Evolutionary conservation across 2,329 filamentous ascomycete genomes (phyloP).

Genomic region (Microdochium trichocladiopsis): DNA sequence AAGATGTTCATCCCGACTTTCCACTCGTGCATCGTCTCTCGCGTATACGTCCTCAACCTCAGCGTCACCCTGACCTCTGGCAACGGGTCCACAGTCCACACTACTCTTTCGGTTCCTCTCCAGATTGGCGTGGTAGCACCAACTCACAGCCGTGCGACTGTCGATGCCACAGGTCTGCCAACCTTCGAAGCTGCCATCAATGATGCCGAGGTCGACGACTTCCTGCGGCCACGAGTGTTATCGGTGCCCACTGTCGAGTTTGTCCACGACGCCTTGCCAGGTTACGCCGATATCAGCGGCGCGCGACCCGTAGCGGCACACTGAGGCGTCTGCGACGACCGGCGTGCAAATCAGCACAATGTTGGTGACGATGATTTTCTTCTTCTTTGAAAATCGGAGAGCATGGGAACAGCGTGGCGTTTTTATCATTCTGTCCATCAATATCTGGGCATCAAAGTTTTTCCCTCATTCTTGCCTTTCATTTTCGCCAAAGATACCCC

Average conservation of each 20-base stretch:
- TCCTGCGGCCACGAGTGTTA: slow-evolving; percentile 32
- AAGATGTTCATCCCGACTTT: slow-evolving; percentile 50
- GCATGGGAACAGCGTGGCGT: background rate
- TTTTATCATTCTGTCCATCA: background rate
- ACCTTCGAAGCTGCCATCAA: slow-evolving; percentile 43
- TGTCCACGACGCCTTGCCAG: slow-evolving; percentile 27
- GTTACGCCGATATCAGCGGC: slow-evolving; percentile 11
- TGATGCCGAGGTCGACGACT: slow-evolving; percentile 34
- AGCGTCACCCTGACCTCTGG: slow-evolving; percentile 30
- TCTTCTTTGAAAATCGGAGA: background rate
- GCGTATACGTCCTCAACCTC: slow-evolving; percentile 45
- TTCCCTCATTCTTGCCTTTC: background rate
- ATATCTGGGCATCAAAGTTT: background rate
- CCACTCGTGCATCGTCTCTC: slow-evolving; percentile 49
- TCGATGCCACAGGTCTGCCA: slow-evolving; percentile 27
- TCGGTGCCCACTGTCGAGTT: slow-evolving; percentile 23
- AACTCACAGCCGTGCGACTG: slow-evolving; percentile 8
- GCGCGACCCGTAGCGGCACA: background rate
- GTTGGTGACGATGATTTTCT: no score
- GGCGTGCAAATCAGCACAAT: background rate
- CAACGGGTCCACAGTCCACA: slow-evolving; percentile 27
- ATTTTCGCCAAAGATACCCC: no score
- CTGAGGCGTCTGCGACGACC: background rate
- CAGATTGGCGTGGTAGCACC: slow-evolving; percentile 39
- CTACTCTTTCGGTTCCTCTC: slow-evolving; percentile 40